phyloP scores from a whole-genome alignment of 2,329 filamentous ascomycete species.

The Trichoderma sp. region DNA sequence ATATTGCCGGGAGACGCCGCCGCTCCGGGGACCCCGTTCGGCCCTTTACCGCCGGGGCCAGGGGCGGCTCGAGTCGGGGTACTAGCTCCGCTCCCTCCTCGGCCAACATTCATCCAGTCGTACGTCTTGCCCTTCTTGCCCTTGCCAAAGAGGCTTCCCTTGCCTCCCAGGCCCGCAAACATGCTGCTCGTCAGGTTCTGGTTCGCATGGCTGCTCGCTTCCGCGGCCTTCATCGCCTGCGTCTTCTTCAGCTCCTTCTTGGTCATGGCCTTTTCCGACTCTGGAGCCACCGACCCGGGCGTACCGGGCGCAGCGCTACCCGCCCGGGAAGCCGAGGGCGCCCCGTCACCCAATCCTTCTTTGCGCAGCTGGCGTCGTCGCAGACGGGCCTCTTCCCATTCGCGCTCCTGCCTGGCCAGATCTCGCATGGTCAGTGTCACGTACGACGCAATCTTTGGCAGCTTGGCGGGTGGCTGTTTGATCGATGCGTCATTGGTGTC shows the following conservation, averaged over 20 bases:
- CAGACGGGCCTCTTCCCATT: slow-evolving; percentile 71
- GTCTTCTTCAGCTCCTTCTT: slow-evolving; percentile 86
- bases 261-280: slow-evolving; percentile 68
- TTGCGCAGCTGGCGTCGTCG: slow-evolving; percentile 66
- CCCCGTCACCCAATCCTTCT: slow-evolving; percentile 57
- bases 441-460: slow-evolving; percentile 54
- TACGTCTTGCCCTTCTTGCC: slow-evolving; percentile 70
- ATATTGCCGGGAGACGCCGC: slow-evolving; percentile 39
- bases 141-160: slow-evolving; percentile 58
- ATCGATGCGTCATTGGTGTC: slow-evolving; percentile 41
- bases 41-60: slow-evolving; percentile 42
- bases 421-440: slow-evolving; percentile 60
- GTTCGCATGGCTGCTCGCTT: slow-evolving; percentile 76
- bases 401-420: slow-evolving; percentile 66
- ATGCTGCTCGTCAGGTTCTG: slow-evolving; percentile 82
- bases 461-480: slow-evolving; percentile 48
- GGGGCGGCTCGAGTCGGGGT: slow-evolving; percentile 49
- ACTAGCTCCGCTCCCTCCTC: slow-evolving; percentile 55
- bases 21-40: slow-evolving; percentile 39
- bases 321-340: slow-evolving; percentile 52
- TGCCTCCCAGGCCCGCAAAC: slow-evolving; percentile 66
- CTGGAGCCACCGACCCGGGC: slow-evolving; percentile 64
- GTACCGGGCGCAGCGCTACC: slow-evolving; percentile 62
- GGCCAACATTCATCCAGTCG: slow-evolving; percentile 68
- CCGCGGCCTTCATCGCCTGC: slow-evolving; percentile 73